A percentile compares a stretch with the other conserved stretches of the same genome.
Evolutionary conservation across 495 filamentous ascomycete genomes (phyloP).

Genomic region (Rostrohypoxylon terebratum): DNA sequence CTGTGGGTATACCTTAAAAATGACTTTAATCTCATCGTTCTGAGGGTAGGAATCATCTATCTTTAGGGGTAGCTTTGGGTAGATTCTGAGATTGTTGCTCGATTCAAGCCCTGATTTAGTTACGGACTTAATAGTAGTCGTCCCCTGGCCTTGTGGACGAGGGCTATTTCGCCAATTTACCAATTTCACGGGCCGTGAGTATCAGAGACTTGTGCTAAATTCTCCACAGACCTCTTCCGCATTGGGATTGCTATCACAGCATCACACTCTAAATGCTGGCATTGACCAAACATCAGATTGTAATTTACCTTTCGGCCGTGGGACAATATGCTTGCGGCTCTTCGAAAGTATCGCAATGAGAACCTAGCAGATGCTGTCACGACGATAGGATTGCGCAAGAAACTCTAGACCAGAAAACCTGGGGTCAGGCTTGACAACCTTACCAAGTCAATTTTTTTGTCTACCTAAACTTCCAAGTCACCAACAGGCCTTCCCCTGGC

Average conservation of each 20-base stretch:
- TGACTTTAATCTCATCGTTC: slow-evolving; percentile 1
- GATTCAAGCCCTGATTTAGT: not conserved
- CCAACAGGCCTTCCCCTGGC: not conserved
- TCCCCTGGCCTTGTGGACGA: not conserved
- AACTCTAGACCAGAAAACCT: not conserved
- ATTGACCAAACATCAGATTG: not conserved
- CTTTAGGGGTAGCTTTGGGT: not conserved
- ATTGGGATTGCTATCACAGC: not conserved
- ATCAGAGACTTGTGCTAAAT: not conserved
- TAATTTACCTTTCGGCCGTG: not conserved
- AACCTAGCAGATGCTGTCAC: not conserved
- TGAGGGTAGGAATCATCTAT: not conserved
- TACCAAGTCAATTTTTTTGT: not conserved
- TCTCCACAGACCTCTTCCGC: not conserved
- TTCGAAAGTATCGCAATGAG: not conserved
- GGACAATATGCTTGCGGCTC: not conserved
- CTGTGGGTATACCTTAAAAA: slow-evolving; percentile 1
- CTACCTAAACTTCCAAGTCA: not conserved
- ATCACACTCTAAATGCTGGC: not conserved
- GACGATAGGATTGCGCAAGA: not conserved
- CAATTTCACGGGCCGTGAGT: not conserved
- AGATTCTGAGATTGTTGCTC: not conserved
- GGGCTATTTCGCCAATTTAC: not conserved
- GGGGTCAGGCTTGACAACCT: not conserved
- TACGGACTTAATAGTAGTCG: not conserved